A percentile compares a stretch with the other conserved stretches of the same genome.
Conservation (phyloP, 352 stramenopile genomes). For the Globisporangium iwayamae region DNA sequence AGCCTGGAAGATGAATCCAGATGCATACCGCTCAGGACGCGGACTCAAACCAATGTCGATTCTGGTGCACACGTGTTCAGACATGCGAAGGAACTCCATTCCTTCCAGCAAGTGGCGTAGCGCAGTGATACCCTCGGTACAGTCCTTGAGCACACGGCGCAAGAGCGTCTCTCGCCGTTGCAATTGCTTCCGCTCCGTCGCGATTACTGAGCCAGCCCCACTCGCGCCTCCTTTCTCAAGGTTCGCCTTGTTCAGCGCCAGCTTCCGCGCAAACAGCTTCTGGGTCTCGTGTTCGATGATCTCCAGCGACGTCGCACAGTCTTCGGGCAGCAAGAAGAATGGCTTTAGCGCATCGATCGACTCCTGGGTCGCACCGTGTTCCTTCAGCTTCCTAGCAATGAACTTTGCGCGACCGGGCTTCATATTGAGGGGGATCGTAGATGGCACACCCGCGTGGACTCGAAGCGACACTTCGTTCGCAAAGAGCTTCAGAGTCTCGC, state of each 20-base stretch:
- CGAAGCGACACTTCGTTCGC: slow-evolving; percentile 71
- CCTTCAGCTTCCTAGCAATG: slow-evolving; percentile 64
- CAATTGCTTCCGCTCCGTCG: slow-evolving; percentile 41
- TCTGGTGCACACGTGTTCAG: slow-evolving; percentile 52
- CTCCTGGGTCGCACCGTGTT: slow-evolving; percentile 44
- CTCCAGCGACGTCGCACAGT: slow-evolving; percentile 55
- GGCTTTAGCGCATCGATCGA: slow-evolving; percentile 57
- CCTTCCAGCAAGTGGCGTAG: slow-evolving; percentile 64
- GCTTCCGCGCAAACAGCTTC: slow-evolving; percentile 50
- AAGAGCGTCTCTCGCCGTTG: slow-evolving; percentile 69
- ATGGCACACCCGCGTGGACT: slow-evolving; percentile 57
- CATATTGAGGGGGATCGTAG: slow-evolving; percentile 49
- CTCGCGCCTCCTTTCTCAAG: slow-evolving; percentile 11
- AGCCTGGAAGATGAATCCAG: slow-evolving; percentile 83
- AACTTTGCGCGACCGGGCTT: slow-evolving; percentile 75
- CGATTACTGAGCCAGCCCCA: slow-evolving; percentile 4
- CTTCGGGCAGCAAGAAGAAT: slow-evolving; percentile 75
- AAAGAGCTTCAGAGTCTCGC: slow-evolving; percentile 73
- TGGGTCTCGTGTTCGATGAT: slow-evolving; percentile 65
- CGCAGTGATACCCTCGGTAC: slow-evolving; percentile 57
- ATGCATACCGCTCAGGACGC: slow-evolving; percentile 71
- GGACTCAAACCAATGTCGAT: slow-evolving; percentile 77
- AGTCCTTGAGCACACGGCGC: slow-evolving; percentile 64
- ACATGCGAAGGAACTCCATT: slow-evolving; percentile 65
- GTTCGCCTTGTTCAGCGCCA: slow-evolving; percentile 24